Conservation (phyloP, 352 stramenopile genomes). For the Phytophthora europaea region DNA sequence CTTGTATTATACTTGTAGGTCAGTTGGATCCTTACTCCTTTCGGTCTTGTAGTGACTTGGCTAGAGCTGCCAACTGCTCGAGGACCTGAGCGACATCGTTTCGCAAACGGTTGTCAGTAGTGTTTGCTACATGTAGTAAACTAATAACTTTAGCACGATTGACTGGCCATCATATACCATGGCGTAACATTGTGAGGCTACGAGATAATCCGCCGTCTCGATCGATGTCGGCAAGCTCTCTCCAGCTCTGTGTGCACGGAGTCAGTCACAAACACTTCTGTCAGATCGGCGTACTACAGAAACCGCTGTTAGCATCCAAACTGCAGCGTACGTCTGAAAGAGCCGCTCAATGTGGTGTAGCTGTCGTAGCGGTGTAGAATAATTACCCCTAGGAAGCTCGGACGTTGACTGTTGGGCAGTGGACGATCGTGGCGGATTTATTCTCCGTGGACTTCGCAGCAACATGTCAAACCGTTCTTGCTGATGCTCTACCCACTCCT, state of each 20-base stretch:
- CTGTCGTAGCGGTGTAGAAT: slow-evolving; percentile 1
- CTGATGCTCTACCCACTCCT: slow-evolving; percentile 9
- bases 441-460: background rate
- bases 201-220: background rate
- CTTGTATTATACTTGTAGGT: too few relatives aligned
- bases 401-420: background rate
- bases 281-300: background rate
- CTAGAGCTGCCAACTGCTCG: background rate
- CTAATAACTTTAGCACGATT: background rate
- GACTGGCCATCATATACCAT: background rate
- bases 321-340: slow-evolving; percentile 7
- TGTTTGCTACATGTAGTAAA: background rate
- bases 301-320: background rate
- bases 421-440: background rate
- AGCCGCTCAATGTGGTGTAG: slow-evolving; percentile 15
- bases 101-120: background rate
- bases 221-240: slow-evolving; percentile 1
- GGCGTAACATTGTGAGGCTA: slow-evolving; percentile 10
- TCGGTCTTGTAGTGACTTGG: background rate
- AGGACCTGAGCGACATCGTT: background rate
- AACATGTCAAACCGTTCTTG: slow-evolving; percentile 4
- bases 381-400: background rate
- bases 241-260: background rate
- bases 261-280: background rate
- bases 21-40: background rate